Percentiles rank a stretch among this genome's conserved stretches.
Evolutionary conservation across 1,139 yeast species (phyloP).

Genomic region (Blastobotrys malaysiensis): DNA sequence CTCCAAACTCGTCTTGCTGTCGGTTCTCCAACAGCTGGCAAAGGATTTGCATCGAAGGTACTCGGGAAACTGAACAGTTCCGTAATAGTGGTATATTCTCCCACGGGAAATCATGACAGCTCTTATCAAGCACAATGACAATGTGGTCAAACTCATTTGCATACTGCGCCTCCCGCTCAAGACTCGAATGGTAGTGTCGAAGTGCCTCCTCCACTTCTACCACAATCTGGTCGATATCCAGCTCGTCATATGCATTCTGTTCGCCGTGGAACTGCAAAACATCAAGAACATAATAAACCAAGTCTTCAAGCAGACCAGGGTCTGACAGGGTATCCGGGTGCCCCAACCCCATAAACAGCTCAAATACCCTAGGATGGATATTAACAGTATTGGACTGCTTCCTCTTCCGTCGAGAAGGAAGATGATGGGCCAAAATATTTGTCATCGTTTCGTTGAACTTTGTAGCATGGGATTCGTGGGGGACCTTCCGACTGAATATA

Average conservation of each 20-base stretch:
- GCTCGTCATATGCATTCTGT: conserved; percentile 55
- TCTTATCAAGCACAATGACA: conserved; percentile 61
- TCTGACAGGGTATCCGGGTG: conserved; percentile 33
- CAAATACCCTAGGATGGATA: conserved; percentile 47
- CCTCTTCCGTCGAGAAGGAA: conserved; percentile 30
- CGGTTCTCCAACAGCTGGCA: conserved; percentile 24
- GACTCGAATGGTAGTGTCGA: conserved; percentile 28
- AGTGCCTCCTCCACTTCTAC: conserved; percentile 47
- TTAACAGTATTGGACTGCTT: conserved; percentile 27
- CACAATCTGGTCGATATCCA: conserved; percentile 48
- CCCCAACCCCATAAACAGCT: conserved; percentile 48
- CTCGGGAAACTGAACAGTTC: conserved; percentile 57
- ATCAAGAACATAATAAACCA: conserved; percentile 59
- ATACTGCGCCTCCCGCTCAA: conserved; percentile 5
- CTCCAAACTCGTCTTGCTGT: not conserved
- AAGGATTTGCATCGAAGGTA: conserved; percentile 61
- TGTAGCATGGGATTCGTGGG: conserved; percentile 29
- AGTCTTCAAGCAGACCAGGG: conserved; percentile 51
- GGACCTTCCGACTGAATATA: conserved; percentile 38
- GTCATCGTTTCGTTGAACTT: conserved; percentile 40
- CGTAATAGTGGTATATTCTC: conserved; percentile 63
- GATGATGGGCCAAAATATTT: conserved; percentile 31
- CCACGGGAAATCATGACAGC: conserved; percentile 77
- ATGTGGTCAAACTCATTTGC: conserved; percentile 43
- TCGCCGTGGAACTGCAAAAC: conserved; percentile 59